Base-by-base conservation (phyloP, 2,329 filamentous ascomycete species). In the Dissoconium aciculare region DNA sequence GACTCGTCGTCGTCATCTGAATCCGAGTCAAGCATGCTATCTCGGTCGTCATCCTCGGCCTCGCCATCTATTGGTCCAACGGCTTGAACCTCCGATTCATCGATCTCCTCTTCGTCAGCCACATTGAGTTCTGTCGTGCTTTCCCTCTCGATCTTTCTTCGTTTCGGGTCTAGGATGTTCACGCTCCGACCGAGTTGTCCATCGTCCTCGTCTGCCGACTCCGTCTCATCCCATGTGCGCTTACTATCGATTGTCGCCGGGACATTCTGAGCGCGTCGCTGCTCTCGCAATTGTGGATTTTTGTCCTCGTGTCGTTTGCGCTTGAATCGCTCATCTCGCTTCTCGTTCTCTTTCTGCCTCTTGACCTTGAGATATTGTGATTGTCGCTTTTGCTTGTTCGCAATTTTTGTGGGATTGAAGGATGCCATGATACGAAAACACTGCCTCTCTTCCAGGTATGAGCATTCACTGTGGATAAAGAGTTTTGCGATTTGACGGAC, bases 231-330 rank as follows among this genome's bases (percentile, higher is more conserved):
- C 82, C 83, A 95, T 17, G 82, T 74, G 53, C 89, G 73, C 63
- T 93, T 93, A 46, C 74, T 71, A 46, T 94, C 85, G 35, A 93
- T 67, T 0, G 83, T 92, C 32, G 71, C 56, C 0, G 89, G 79
- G 26, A 84, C 68, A 59, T 93, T 93, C 43, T 69, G 72, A 37
- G 73, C 74, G 37, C 87, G 63, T 45, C 89, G 71, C 42, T 78
- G 70, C 38, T 71, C 72, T 43, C 74, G 73, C 36, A 93, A 58
- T 36, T 72, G 68, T 2, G 87, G 85, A 48, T 94, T 73, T 54
- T 78, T 80, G 41, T 77, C 71, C 57, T 98, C 89, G 50, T 85
- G 80, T 58, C 78, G 81, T 59, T 82, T 84, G 37, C 82, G 68
- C 28, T 71, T 70, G 52, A 84, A 78, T 39, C 85, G 74, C 47